These are phyloP conservation scores for Oenanthe sinensis DNA, from an alignment of 129 eudicot species.

Conservation along the genomic window DNA sequence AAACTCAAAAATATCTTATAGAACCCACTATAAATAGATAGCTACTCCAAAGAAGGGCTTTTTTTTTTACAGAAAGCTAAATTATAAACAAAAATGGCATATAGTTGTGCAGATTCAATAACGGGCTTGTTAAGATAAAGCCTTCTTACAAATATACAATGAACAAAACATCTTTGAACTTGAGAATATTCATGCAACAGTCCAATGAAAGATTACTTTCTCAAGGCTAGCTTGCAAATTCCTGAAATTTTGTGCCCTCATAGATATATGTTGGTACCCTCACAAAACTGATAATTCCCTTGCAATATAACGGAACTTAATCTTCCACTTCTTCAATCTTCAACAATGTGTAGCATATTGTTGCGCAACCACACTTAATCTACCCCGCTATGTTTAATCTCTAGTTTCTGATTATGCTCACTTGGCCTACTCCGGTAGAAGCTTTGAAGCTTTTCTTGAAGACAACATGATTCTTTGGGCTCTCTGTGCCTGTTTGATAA, in stretches of 20 bases:
- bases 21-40: neutral
- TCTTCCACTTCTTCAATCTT: constrained; percentile 10
- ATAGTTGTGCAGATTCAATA: neutral
- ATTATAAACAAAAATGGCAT: neutral
- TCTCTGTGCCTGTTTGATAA: constrained; percentile 7
- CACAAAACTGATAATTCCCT: neutral
- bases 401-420: neutral
- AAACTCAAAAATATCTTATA: neutral
- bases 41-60: no score
- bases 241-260: neutral
- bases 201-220: neutral
- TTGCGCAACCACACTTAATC: no score
- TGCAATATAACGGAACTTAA: neutral
- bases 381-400: neutral
- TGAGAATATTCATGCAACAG: neutral
- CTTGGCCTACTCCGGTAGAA: neutral
- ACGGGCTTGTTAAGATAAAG: neutral
- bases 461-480: neutral
- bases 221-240: neutral
- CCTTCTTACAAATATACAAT: neutral
- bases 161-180: neutral
- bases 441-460: neutral
- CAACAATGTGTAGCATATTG: neutral
- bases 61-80: neutral
- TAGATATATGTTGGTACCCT: neutral